Percentiles rank a stretch among this genome's conserved stretches.
phyloP scores from a whole-genome alignment of 805 yeast genomes.

The Metschnikowia continentalis region DNA sequence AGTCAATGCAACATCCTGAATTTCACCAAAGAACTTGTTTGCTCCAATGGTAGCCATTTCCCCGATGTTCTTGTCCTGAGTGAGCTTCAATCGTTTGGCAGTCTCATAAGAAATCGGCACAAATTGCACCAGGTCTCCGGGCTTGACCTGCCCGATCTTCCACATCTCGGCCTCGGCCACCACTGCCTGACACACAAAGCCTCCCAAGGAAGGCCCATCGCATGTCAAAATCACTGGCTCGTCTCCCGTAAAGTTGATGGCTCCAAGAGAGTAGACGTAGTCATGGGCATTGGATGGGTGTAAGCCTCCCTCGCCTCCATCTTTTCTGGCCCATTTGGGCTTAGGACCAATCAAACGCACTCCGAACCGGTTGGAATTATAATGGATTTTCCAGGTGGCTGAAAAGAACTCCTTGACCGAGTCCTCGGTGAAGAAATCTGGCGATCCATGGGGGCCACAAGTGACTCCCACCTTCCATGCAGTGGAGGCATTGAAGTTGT shows the following conservation, averaged over 20 bases:
- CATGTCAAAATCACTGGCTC: slow-evolving; percentile 96
- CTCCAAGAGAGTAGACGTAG: slow-evolving; percentile 94
- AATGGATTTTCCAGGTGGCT: slow-evolving; percentile 89
- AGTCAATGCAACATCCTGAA: slow-evolving; percentile 22
- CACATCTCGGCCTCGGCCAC: slow-evolving; percentile 95
- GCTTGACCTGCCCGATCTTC: slow-evolving; percentile 97
- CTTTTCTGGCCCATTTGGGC: slow-evolving; percentile 93
- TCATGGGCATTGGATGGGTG: slow-evolving; percentile 99
- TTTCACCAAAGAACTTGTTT: slow-evolving; percentile 3
- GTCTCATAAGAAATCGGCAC: slow-evolving; percentile 67
- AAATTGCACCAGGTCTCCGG: slow-evolving; percentile 83
- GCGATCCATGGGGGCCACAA: slow-evolving; percentile 97
- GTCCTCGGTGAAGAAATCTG: slow-evolving; percentile 83
- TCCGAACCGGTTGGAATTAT: slow-evolving; percentile 96
- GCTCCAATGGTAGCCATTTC: background rate
- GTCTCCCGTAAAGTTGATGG: slow-evolving; percentile 97
- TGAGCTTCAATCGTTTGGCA: slow-evolving; percentile 60
- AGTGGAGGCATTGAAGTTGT: slow-evolving; percentile 34
- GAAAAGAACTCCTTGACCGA: slow-evolving; percentile 71
- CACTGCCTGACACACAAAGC: slow-evolving; percentile 95
- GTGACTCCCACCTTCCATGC: slow-evolving; percentile 89
- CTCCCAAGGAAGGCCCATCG: slow-evolving; percentile 97
- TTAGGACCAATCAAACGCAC: slow-evolving; percentile 92
- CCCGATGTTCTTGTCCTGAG: slow-evolving; percentile 56
- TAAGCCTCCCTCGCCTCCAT: slow-evolving; percentile 97